Conservation (phyloP, 352 stramenopile species). For the Blastocystis hominis region DNA sequence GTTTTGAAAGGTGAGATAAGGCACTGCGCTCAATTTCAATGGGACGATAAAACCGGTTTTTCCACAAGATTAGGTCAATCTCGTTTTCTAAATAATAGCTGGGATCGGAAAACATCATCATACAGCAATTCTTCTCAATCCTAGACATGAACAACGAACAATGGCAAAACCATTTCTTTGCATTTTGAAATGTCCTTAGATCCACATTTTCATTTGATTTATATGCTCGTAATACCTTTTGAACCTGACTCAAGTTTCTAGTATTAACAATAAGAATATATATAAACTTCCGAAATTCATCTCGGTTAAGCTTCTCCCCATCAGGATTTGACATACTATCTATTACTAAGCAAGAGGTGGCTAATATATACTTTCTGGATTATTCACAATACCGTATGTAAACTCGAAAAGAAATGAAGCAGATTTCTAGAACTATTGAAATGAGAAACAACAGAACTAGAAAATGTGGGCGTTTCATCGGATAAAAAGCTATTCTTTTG, state of each 20-base stretch:
- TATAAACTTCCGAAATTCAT: background rate
- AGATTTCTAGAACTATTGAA: background rate
- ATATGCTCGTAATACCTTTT: background rate
- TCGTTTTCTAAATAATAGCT: conserved; percentile 45
- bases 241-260: background rate
- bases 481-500: too few relatives aligned
- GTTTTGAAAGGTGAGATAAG: background rate
- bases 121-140: conserved; percentile 37
- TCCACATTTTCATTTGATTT: background rate
- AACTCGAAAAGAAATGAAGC: background rate
- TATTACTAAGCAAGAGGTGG: background rate
- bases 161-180: background rate
- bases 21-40: conserved; percentile 11
- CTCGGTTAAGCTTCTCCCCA: background rate
- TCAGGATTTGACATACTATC: background rate
- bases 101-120: background rate
- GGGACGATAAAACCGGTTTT: conserved; percentile 19
- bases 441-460: background rate
- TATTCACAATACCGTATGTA: background rate
- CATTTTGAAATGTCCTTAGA: background rate
- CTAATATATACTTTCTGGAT: background rate
- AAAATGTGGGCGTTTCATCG: background rate
- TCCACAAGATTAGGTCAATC: conserved; percentile 37
- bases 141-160: background rate
- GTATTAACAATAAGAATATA: background rate